Evolutionary conservation across 768 basidiomycete species (phyloP).

Genomic region (Rhodotorula paludigena): DNA sequence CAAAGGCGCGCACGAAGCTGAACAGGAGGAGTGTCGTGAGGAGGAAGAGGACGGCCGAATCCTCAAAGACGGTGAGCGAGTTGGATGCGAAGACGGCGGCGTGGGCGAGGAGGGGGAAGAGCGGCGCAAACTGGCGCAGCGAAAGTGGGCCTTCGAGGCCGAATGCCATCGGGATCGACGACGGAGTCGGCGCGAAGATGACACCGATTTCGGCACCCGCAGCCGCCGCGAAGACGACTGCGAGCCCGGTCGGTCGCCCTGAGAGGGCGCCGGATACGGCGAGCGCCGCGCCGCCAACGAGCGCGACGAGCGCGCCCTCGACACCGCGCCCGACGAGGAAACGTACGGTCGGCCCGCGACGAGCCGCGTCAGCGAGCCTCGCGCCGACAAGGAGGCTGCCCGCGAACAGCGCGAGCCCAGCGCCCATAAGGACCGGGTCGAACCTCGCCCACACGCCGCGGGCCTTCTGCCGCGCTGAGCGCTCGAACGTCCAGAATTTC

Average conservation of each 20-base stretch:
- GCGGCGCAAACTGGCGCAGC: conserved; percentile 9
- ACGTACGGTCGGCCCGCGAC: conserved; percentile 12
- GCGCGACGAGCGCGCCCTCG: conserved; percentile 26
- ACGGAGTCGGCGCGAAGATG: conserved; percentile 1
- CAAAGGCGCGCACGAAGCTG: conserved; percentile 59
- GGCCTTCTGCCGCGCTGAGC: conserved; percentile 63
- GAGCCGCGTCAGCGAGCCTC: conserved; percentile 4
- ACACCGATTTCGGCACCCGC: conserved; percentile 20
- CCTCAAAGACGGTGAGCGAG: conserved; percentile 98
- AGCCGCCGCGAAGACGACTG: conserved; percentile 14
- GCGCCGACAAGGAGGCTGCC: conserved; percentile 20
- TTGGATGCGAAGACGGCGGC: conserved; percentile 77
- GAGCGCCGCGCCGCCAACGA: background rate
- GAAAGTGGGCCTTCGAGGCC: background rate
- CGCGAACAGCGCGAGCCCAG: conserved; percentile 62
- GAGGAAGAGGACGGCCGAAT: conserved; percentile 71
- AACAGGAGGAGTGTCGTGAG: conserved; percentile 58
- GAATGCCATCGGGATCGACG: background rate
- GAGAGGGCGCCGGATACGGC: conserved; percentile 1
- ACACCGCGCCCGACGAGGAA: conserved; percentile 29
- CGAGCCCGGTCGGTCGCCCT: conserved; percentile 5
- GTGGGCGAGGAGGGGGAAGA: conserved; percentile 61
- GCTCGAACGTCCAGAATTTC: conserved; percentile 54
- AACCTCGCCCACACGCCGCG: conserved; percentile 93
- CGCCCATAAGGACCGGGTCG: conserved; percentile 67